phyloP scores from a whole-genome alignment of 331 rosid species.

The Quercus tomentella region DNA sequence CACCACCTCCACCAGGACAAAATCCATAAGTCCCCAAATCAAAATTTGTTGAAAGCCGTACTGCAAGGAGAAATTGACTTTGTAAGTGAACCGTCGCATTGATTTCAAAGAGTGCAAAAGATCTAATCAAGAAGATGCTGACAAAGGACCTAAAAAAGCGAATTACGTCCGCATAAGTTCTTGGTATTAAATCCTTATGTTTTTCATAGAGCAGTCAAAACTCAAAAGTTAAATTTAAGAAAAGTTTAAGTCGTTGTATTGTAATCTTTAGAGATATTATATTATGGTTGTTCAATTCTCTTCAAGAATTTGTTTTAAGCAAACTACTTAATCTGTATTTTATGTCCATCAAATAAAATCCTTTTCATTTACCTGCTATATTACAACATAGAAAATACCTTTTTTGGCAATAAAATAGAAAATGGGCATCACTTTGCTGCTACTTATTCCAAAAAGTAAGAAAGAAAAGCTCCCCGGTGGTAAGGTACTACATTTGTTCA shows the following conservation, averaged over 20 bases:
- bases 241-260: not conserved
- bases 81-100: constrained; percentile 83
- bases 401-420: not conserved
- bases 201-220: constrained; percentile 6
- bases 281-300: constrained; percentile 3
- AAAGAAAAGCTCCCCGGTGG: too few relatives aligned
- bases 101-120: constrained; percentile 79
- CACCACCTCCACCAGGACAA: too few relatives aligned
- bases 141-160: constrained; percentile 77
- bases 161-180: constrained; percentile 80
- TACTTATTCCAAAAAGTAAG: not conserved
- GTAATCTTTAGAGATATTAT: not conserved
- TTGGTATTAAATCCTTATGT: constrained; percentile 48
- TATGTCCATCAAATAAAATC: too few relatives aligned
- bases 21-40: too few relatives aligned
- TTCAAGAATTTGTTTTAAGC: not conserved
- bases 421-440: not conserved
- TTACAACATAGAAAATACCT: not conserved
- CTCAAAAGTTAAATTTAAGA: not conserved
- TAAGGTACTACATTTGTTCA: too few relatives aligned
- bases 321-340: not conserved
- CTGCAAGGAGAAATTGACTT: constrained; percentile 79
- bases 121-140: constrained; percentile 79
- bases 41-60: constrained; percentile 24
- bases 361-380: too few relatives aligned